A percentile compares a stretch with the other conserved stretches of the same genome.
Evolutionary conservation across 768 basidiomycete genomes (phyloP).

Genomic region (Phaffia australis): DNA sequence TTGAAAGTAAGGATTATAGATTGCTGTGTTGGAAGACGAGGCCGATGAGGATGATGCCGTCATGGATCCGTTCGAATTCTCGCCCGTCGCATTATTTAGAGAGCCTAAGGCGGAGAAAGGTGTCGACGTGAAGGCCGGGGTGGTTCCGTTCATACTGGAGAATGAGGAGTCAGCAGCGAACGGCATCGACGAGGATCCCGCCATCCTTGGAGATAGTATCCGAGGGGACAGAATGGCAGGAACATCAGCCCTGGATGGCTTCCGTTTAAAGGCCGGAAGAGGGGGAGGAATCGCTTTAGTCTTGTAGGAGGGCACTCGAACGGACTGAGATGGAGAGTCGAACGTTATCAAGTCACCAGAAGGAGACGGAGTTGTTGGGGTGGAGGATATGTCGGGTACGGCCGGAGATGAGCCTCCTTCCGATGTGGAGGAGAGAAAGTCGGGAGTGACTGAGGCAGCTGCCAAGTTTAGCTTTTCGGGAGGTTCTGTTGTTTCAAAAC

Average conservation of each 20-base stretch:
- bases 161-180: neutral
- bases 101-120: neutral
- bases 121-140: neutral
- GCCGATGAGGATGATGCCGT: neutral
- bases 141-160: neutral
- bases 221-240: neutral
- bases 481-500: too few species aligned
- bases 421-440: too few species aligned
- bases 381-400: too few species aligned
- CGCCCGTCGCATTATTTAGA: neutral
- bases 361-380: neutral
- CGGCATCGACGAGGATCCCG: neutral
- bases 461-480: too few species aligned
- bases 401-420: too few species aligned
- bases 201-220: neutral
- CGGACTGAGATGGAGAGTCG: neutral
- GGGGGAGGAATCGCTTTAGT: neutral
- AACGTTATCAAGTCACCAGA: neutral
- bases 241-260: neutral
- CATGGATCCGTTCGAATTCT: neutral
- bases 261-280: neutral
- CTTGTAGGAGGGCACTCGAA: neutral
- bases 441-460: too few species aligned
- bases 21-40: neutral
- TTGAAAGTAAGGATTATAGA: conserved; percentile 18